Base-by-base conservation (phyloP, 2,329 filamentous ascomycete species). In the Parasarocladium wereldwijsianum region DNA sequence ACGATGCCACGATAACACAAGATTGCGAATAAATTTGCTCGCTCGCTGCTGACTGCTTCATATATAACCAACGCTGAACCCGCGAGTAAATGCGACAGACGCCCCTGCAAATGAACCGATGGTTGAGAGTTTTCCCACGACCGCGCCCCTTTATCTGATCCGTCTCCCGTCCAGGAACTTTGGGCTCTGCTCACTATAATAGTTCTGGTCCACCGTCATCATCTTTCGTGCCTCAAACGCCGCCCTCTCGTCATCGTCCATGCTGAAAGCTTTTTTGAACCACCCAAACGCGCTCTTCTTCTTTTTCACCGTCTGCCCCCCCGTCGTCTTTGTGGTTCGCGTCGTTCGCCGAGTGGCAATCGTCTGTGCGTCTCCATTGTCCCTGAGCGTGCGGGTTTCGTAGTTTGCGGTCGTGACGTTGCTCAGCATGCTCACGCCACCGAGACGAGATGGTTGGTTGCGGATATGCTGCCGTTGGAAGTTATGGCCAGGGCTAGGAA, bases 281-380 rank as follows among this genome's bases (percentile, higher is more conserved):
- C 72, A 77, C 3, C 71, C 72, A 42, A 77, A 75, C 2, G 70
- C 69, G 40, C 72, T 76, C 38, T 69, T 64, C 57, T 76, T 76
- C 56, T 76, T 77, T 49, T 76, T 76, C 5, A 75, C 44, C 21
- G 60, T 52, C 32, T 56, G 57, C 15, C 51, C 46, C 12, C 44
- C 47, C 2, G 48, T 44, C 14, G 40, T 42, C 11, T 37, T 45
- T n/a, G 39, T 43, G 31, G 32, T 43, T 37, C 38, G 45, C 11
- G 40, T 41, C 7, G 41, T 39, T 11, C 28, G 28, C 20, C 24
- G 28, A 9, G 28, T 30, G 8, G 28, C 28, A 14, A 30, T 30
- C n/a, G n/a, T n/a, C n/a, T 8, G 46, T 44, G 8, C 40, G 39
- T n/a, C 45, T 39, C 2, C 54, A 16, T 24, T 31, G 29, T 11